A percentile compares a stretch with the other conserved stretches of the same genome.
phyloP scores from a whole-genome alignment of 2,329 filamentous ascomycete genomes.

The Penicillium sp. region DNA sequence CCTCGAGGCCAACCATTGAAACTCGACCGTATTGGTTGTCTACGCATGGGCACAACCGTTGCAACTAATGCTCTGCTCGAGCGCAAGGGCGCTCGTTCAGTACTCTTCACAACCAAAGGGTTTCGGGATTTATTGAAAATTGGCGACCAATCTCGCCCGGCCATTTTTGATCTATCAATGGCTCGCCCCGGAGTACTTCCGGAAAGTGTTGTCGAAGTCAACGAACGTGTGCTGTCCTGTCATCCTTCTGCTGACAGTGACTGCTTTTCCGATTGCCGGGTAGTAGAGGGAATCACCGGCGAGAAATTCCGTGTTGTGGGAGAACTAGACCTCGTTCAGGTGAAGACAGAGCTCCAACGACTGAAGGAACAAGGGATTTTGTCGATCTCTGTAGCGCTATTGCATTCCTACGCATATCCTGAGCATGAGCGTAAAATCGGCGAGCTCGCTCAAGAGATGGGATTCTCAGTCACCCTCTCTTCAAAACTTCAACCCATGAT shows the following conservation, averaged over 20 bases:
- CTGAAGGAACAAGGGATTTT: constrained; percentile 68
- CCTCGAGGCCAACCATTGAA: constrained; percentile 37
- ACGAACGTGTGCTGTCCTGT: constrained; percentile 83
- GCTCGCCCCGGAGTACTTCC: constrained; percentile 82
- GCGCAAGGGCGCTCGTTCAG: constrained; percentile 83
- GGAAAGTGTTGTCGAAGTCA: constrained; percentile 76
- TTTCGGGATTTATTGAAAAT: constrained; percentile 86
- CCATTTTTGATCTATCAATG: constrained; percentile 88
- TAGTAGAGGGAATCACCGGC: constrained; percentile 54
- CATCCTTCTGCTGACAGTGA: constrained; percentile 62
- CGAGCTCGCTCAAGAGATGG: constrained; percentile 73
- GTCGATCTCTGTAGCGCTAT: constrained; percentile 81
- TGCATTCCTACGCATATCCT: constrained; percentile 88
- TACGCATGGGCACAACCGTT: constrained; percentile 92
- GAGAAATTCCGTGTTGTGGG: constrained; percentile 70
- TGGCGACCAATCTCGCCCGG: constrained; percentile 83
- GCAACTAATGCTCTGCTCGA: constrained; percentile 88
- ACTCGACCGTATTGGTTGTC: constrained; percentile 45
- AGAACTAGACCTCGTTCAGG: constrained; percentile 55
- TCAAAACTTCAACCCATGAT: constrained; percentile 83
- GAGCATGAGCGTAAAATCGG: constrained; percentile 78
- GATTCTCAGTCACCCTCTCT: constrained; percentile 75
- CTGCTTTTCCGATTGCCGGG: constrained; percentile 63
- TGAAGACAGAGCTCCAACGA: constrained; percentile 59
- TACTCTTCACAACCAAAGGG: constrained; percentile 80